A percentile compares a stretch with the other conserved stretches of the same genome.
These are phyloP conservation scores for Parastagonospora avenae DNA, from an alignment of 2,329 filamentous ascomycete genomes.

Conservation along the genomic window DNA sequence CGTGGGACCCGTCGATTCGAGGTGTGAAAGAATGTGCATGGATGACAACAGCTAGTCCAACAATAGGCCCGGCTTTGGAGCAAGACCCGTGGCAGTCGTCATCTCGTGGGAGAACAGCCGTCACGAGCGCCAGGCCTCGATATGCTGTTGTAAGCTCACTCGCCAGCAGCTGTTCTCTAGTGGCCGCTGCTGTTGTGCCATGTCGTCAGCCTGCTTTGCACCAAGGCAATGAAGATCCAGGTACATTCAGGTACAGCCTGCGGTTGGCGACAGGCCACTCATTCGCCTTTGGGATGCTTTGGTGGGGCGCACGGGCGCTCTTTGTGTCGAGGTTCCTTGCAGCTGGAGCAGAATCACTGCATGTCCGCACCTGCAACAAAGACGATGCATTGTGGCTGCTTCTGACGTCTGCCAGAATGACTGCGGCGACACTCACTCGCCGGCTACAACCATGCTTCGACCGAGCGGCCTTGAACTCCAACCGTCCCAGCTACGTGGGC, in stretches of 20 bases:
- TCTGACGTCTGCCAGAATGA: slow-evolving; percentile 8
- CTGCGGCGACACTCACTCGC: not conserved
- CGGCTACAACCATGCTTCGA: slow-evolving; percentile 10
- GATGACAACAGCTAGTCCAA: not conserved
- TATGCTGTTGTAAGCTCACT: slow-evolving; percentile 5
- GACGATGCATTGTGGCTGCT: slow-evolving; percentile 12
- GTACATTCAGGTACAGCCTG: slow-evolving; percentile 27
- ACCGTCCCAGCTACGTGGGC: slow-evolving; percentile 17
- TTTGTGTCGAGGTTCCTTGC: slow-evolving; percentile 3
- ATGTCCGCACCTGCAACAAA: slow-evolving; percentile 18
- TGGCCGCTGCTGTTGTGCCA: slow-evolving; percentile 9
- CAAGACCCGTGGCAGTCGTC: not conserved
- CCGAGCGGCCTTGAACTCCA: slow-evolving; percentile 20
- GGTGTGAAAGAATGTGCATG: slow-evolving; percentile 7
- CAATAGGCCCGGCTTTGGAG: not conserved
- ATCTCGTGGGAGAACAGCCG: not conserved
- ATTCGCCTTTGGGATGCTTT: slow-evolving; percentile 2
- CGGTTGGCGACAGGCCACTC: slow-evolving; percentile 13
- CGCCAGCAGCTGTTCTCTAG: not conserved
- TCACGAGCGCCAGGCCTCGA: not conserved
- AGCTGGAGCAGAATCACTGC: slow-evolving; percentile 11
- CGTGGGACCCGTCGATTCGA: slow-evolving; percentile 8
- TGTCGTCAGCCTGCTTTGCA: slow-evolving; percentile 6
- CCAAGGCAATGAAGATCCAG: slow-evolving; percentile 7
- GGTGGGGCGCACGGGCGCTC: slow-evolving; percentile 17